A percentile compares a stretch with the other conserved stretches of the same genome.
Evolutionary conservation across 129 eudicot species (phyloP).

Genomic region (Daucus carota): DH1_v3.0 NC_030384.2:28051001-28051500

Average conservation of each 20-base stretch:
- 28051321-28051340: neutral
- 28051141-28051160: constrained; percentile 17
- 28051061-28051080: neutral
- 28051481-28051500: too few species aligned
- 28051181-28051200: constrained; percentile 21
- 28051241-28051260: neutral
- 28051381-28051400: neutral
- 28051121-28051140: neutral
- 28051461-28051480: neutral
- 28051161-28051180: constrained; percentile 31
- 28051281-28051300: neutral
- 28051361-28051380: neutral
- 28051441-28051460: neutral
- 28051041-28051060: neutral
- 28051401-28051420: neutral
- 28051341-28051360: neutral
- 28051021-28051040: constrained; percentile 10
- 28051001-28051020: neutral
- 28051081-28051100: constrained; percentile 4
- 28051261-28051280: neutral
- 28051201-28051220: constrained; percentile 18
- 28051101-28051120: neutral
- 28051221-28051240: neutral
- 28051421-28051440: neutral
- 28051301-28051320: neutral